Evolutionary conservation across 306 rosid genomes (phyloP).

Genomic region (Vicia sativa): DNA sequence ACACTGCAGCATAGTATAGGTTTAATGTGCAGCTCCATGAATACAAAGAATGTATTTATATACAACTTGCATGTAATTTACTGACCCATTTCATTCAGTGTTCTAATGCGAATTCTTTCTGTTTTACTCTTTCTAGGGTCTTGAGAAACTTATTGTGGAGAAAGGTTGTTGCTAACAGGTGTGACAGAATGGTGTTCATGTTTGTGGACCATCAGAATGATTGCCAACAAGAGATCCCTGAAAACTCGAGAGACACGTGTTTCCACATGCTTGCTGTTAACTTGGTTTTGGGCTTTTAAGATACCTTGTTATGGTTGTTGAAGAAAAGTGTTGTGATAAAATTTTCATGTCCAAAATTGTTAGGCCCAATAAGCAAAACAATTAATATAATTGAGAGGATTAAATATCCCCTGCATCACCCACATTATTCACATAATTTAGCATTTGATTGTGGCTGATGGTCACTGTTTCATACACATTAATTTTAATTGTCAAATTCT

Average conservation of each 20-base stretch:
- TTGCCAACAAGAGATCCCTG: conserved; percentile 20
- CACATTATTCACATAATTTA: too few relatives aligned
- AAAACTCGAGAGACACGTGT: neutral
- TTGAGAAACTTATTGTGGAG: conserved; percentile 4
- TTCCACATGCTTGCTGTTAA: conserved; percentile 19
- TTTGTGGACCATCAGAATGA: conserved; percentile 18
- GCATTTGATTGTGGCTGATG: too few relatives aligned
- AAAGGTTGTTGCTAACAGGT: conserved; percentile 24
- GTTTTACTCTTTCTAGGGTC: neutral
- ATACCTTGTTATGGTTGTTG: neutral
- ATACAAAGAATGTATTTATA: neutral
- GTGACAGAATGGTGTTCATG: conserved; percentile 1
- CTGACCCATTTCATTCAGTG: neutral
- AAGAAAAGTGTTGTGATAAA: too few relatives aligned
- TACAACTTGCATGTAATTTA: neutral
- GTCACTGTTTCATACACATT: too few relatives aligned
- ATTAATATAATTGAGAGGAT: too few relatives aligned
- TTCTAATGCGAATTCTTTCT: neutral
- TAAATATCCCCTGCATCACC: too few relatives aligned
- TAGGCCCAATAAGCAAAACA: neutral
- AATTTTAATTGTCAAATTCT: neutral
- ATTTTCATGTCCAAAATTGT: neutral
- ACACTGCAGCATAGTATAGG: neutral
- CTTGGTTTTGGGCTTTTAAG: neutral
- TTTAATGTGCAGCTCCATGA: conserved; percentile 11